A percentile compares a stretch with the other conserved stretches of the same genome.
phyloP scores from a whole-genome alignment of 2,329 filamentous ascomycete species.

The Colletotrichum liriopes region DNA sequence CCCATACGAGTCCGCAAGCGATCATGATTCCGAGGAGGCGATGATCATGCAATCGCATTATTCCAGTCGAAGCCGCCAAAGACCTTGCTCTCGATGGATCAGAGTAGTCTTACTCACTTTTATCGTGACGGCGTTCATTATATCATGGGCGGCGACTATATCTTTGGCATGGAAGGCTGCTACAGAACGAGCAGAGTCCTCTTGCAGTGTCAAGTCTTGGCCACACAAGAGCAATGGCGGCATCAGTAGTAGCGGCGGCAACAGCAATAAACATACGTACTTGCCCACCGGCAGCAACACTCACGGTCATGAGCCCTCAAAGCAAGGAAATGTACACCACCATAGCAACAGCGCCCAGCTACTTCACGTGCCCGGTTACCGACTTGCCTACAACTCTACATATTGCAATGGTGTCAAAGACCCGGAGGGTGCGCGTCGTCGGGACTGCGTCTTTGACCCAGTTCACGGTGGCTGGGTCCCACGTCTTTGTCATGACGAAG shows the following conservation, averaged over 20 bases:
- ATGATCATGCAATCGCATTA: neutral
- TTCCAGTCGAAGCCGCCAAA: neutral
- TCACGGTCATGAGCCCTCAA: neutral
- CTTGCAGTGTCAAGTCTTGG: neutral
- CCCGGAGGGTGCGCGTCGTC: neutral
- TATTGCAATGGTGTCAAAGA: conserved; percentile 1
- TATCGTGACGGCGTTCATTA: neutral
- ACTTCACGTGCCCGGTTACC: neutral
- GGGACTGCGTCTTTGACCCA: neutral
- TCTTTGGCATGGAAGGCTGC: neutral
- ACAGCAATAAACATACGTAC: neutral
- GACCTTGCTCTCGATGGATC: neutral
- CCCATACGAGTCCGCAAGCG: neutral
- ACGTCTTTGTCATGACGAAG: neutral
- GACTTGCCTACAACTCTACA: neutral
- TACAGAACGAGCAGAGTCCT: neutral
- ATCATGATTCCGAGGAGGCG: conserved; percentile 1
- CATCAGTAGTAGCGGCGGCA: neutral
- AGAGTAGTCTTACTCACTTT: neutral
- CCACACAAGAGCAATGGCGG: neutral
- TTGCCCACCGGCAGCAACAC: neutral
- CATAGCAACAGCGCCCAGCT: neutral
- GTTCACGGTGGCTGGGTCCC: neutral
- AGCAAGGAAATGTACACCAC: neutral
- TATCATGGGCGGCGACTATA: neutral